These are phyloP conservation scores for Cryphonectria parasitica DNA, from an alignment of 2,329 filamentous ascomycete genomes.

Conservation along the genomic window DNA sequence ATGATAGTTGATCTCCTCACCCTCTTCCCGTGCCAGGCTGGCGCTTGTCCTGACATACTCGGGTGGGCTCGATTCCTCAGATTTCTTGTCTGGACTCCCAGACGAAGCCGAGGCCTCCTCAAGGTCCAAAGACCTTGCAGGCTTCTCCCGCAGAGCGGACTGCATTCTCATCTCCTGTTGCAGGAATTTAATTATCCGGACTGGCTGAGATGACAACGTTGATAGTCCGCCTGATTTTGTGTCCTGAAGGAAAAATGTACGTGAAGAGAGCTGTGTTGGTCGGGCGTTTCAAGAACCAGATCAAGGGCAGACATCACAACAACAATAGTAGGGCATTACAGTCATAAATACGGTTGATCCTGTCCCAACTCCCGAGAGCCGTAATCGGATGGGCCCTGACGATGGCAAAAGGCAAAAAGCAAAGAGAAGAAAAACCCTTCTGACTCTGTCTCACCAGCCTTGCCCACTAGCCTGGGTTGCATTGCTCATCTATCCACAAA, in stretches of 20 bases:
- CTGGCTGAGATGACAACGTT: not conserved
- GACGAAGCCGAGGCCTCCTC: conserved; percentile 23
- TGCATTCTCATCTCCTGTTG: conserved; percentile 5
- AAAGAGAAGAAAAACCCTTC: not conserved
- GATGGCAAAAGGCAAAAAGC: conserved; percentile 3
- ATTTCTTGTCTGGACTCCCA: conserved; percentile 1
- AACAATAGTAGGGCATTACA: not conserved
- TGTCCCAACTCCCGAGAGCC: not conserved
- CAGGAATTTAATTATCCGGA: not conserved
- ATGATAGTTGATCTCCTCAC: conserved; percentile 26
- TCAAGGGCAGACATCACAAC: not conserved
- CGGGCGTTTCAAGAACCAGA: not conserved
- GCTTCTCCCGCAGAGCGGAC: conserved; percentile 18
- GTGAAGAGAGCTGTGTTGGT: not conserved
- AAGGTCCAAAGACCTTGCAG: conserved; percentile 9
- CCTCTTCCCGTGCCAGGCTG: conserved; percentile 27
- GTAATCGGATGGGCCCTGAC: conserved; percentile 5
- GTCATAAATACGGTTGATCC: conserved; percentile 5
- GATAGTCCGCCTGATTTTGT: not conserved
- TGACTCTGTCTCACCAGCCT: conserved; percentile 8
- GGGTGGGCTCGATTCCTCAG: conserved; percentile 12
- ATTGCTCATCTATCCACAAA: conserved; percentile 16
- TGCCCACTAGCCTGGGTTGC: conserved; percentile 4
- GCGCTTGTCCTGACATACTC: conserved; percentile 21
- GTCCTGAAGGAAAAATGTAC: not conserved